Percentiles rank a stretch among this genome's conserved stretches.
Conservation (phyloP, 768 basidiomycete genomes). For the Roridomyces roridus region DNA sequence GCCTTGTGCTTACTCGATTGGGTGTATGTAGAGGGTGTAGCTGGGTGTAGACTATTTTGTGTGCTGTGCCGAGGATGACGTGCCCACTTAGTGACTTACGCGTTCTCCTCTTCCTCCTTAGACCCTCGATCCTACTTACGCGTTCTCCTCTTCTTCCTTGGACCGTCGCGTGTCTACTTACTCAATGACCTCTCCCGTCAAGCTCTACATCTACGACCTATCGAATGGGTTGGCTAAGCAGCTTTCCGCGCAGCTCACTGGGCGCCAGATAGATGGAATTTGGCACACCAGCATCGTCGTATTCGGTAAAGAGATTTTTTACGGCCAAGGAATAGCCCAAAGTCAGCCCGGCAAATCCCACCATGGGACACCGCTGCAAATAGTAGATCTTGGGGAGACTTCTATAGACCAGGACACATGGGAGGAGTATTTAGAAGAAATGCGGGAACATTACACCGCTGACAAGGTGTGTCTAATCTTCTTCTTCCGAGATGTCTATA, state of each 20-base stretch:
- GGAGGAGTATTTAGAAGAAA: slow-evolving; percentile 78
- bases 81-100: no score
- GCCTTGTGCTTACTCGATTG: no score
- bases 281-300: slow-evolving; percentile 97
- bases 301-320: slow-evolving; percentile 87
- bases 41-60: no score
- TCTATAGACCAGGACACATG: slow-evolving; percentile 86
- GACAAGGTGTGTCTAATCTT: slow-evolving; percentile 70
- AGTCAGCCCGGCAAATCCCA: slow-evolving; percentile 70
- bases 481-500: neutral
- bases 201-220: slow-evolving; percentile 91
- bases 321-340: slow-evolving; percentile 83
- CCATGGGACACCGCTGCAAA: slow-evolving; percentile 77
- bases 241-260: slow-evolving; percentile 81
- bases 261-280: slow-evolving; percentile 90
- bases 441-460: slow-evolving; percentile 83
- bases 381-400: slow-evolving; percentile 81
- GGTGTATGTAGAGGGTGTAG: no score
- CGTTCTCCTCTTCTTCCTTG: neutral
- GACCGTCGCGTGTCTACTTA: no score
- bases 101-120: no score
- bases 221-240: slow-evolving; percentile 85
- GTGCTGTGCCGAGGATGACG: no score
- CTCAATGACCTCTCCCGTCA: slow-evolving; percentile 49
- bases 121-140: no score